Percentiles rank a stretch among this genome's conserved stretches.
These are phyloP conservation scores for Brettanomyces bruxellensis DNA, from an alignment of 805 yeast species.

Conservation along the genomic window DNA sequence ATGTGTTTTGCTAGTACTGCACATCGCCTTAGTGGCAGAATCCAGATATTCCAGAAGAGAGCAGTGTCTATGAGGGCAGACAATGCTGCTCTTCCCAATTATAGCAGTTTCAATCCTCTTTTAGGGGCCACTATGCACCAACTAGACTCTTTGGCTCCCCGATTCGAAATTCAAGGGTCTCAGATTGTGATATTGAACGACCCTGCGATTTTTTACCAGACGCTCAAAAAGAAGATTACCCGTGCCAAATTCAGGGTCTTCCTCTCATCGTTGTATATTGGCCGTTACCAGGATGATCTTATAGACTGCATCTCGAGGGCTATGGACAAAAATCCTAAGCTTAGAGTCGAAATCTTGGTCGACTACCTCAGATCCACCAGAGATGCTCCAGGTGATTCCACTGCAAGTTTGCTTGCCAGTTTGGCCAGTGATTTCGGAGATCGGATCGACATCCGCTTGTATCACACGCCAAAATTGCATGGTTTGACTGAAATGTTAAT, in stretches of 20 bases:
- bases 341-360: constrained; percentile 64
- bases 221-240: constrained; percentile 53
- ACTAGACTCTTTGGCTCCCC: constrained; percentile 56
- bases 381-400: constrained; percentile 72
- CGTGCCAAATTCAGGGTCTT: constrained; percentile 61
- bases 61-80: constrained; percentile 20
- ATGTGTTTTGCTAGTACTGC: constrained; percentile 1
- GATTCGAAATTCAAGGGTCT: constrained; percentile 48
- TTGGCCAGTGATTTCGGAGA: constrained; percentile 57
- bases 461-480: constrained; percentile 78
- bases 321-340: constrained; percentile 43
- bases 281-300: constrained; percentile 72
- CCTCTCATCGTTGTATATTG: constrained; percentile 79
- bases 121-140: constrained; percentile 30
- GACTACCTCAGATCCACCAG: constrained; percentile 92
- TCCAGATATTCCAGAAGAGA: constrained; percentile 9
- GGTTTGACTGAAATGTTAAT: constrained; percentile 57
- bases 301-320: constrained; percentile 55
- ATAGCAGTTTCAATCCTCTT: constrained; percentile 19
- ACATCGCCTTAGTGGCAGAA: constrained; percentile 9
- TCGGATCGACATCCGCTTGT: constrained; percentile 73
- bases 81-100: constrained; percentile 16
- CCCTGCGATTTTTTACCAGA: constrained; percentile 67
- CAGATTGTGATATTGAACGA: constrained; percentile 53
- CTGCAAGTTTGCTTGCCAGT: constrained; percentile 66